Evolutionary conservation across 768 basidiomycete genomes (phyloP).

Genomic region (Collybiopsis confluens): DNA sequence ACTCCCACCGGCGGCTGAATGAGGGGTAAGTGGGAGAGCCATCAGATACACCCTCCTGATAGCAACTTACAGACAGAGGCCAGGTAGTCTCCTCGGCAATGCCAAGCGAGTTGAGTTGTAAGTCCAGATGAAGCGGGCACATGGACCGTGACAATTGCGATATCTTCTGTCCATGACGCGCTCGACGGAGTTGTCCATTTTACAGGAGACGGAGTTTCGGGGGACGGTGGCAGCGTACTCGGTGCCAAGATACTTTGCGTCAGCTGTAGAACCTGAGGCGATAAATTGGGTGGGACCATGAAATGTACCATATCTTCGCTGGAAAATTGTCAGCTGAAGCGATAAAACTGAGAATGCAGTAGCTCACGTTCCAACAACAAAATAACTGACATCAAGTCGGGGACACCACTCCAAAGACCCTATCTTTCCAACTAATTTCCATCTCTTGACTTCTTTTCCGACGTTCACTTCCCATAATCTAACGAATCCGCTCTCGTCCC

Average conservation of each 20-base stretch:
- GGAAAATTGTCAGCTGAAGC: conserved; percentile 13
- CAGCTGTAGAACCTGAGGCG: conserved; percentile 48
- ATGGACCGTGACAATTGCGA: conserved; percentile 54
- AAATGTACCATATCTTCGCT: conserved; percentile 83
- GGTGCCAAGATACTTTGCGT: conserved; percentile 65
- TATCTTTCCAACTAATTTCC: conserved; percentile 78
- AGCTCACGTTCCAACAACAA: conserved; percentile 74
- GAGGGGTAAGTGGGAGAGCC: conserved; percentile 8
- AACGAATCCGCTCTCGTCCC: conserved; percentile 84
- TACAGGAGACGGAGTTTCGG: conserved; percentile 55
- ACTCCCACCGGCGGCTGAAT: conserved; percentile 55
- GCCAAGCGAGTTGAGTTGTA: conserved; percentile 85
- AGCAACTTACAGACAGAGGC: conserved; percentile 85
- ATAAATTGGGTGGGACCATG: conserved; percentile 75
- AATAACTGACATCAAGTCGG: conserved; percentile 72
- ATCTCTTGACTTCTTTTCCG: conserved; percentile 83
- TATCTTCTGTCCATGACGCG: conserved; percentile 43
- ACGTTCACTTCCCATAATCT: conserved; percentile 90
- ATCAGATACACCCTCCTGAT: conserved; percentile 3
- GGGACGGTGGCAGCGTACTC: conserved; percentile 53
- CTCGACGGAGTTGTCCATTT: conserved; percentile 62
- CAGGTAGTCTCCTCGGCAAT: conserved; percentile 91
- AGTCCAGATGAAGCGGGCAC: conserved; percentile 65
- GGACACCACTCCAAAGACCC: conserved; percentile 94
- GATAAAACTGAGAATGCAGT: conserved; percentile 3